A percentile compares a stretch with the other conserved stretches of the same genome.
phyloP scores from a whole-genome alignment of 2,329 filamentous ascomycete species.

The Neonectria hederae region DNA sequence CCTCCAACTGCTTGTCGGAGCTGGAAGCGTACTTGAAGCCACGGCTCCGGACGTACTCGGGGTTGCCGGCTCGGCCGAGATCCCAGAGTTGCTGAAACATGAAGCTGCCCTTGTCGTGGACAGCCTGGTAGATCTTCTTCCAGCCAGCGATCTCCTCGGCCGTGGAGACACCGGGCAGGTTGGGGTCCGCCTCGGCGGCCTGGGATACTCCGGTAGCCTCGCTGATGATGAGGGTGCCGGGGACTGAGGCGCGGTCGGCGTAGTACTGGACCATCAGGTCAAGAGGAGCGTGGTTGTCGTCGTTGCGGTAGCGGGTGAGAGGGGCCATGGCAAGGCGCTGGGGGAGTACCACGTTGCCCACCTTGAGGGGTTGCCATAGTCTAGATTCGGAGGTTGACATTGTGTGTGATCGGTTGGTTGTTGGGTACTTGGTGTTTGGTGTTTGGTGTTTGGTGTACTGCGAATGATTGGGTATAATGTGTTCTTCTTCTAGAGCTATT shows the following conservation, averaged over 20 bases:
- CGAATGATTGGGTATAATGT: neutral
- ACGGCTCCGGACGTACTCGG: conserved; percentile 31
- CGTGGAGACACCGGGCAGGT: conserved; percentile 67
- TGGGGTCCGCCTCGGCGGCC: conserved; percentile 31
- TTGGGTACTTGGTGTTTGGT: neutral
- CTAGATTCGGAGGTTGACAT: conserved; percentile 32
- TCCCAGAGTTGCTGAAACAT: conserved; percentile 75
- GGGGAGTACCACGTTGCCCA: conserved; percentile 51
- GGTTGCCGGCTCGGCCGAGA: conserved; percentile 59
- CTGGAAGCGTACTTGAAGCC: conserved; percentile 43
- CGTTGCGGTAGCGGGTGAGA: conserved; percentile 62
- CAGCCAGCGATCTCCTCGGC: conserved; percentile 67
- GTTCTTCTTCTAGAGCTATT: neutral
- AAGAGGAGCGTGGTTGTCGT: conserved; percentile 47
- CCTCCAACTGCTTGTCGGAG: conserved; percentile 37
- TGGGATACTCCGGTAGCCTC: conserved; percentile 57
- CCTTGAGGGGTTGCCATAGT: conserved; percentile 49
- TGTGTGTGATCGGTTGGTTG: conserved; percentile 1
- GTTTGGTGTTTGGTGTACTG: neutral
- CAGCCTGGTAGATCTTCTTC: conserved; percentile 67
- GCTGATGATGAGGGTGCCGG: conserved; percentile 55
- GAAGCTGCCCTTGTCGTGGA: conserved; percentile 69
- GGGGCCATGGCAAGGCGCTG: conserved; percentile 64
- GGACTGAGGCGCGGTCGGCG: conserved; percentile 52
- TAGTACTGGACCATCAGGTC: conserved; percentile 54